A percentile compares a stretch with the other conserved stretches of the same genome.
phyloP scores from a whole-genome alignment of 805 yeast genomes.

The Schizosaccharomyces japonicus region DNA sequence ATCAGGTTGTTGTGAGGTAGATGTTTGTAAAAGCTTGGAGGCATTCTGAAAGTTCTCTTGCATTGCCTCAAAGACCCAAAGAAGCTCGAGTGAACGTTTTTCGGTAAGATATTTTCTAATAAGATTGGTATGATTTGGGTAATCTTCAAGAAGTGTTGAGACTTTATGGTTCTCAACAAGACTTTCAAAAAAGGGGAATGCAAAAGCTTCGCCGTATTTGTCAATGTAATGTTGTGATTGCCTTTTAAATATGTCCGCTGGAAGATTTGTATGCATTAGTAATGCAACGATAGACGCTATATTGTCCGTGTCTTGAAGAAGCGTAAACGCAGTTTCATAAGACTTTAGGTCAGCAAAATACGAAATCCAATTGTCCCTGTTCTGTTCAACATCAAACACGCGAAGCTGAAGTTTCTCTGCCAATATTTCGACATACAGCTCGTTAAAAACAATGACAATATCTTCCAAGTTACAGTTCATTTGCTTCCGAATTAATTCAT shows the following conservation, averaged over 20 bases:
- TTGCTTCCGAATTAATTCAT: no score
- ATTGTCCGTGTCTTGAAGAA: no score
- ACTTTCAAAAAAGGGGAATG: constrained; percentile 34
- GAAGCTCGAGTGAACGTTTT: constrained; percentile 21
- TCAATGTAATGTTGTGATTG: constrained; percentile 27
- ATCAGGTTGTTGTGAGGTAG: constrained; percentile 21
- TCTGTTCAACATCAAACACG: no score
- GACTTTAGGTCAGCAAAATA: no score
- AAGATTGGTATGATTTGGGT: constrained; percentile 27
- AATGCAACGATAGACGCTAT: no score
- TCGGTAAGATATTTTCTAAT: constrained; percentile 28
- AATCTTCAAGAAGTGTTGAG: constrained; percentile 30
- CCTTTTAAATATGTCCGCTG: not conserved
- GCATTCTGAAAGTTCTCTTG: constrained; percentile 30
- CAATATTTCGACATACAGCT: no score
- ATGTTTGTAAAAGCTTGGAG: constrained; percentile 23
- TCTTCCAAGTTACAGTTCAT: no score
- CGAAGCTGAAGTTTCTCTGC: no score
- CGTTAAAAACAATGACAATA: no score
- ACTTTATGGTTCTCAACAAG: constrained; percentile 31
- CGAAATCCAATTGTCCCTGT: no score
- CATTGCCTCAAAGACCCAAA: constrained; percentile 50
- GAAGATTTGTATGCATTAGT: not conserved
- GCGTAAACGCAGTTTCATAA: no score
- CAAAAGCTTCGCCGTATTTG: constrained; percentile 45